Percentiles rank a stretch among this genome's conserved stretches.
These are phyloP conservation scores for Lomentospora prolificans DNA, from an alignment of 2,329 filamentous ascomycete genomes.

Conservation along the genomic window DNA sequence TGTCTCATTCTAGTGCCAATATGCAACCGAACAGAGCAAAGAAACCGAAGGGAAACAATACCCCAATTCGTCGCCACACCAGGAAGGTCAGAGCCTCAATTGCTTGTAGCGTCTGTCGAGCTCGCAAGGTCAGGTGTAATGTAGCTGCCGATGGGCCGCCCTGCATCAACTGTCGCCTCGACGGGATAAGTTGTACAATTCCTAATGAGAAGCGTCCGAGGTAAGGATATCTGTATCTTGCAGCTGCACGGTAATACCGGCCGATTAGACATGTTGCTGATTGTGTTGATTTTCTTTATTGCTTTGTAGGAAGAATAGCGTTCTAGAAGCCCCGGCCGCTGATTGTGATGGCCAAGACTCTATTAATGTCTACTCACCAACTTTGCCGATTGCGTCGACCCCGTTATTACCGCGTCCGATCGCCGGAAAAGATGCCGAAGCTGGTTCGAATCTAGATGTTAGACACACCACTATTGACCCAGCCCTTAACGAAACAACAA, in stretches of 20 bases:
- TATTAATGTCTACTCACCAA: not conserved
- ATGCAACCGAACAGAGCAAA: not conserved
- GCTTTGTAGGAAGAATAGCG: not conserved
- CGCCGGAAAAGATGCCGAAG: not conserved
- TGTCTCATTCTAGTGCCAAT: not conserved
- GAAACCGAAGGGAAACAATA: not conserved
- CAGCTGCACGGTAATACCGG: not conserved
- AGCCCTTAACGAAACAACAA: not conserved
- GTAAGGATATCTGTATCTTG: not conserved
- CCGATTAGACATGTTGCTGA: too few relatives aligned
- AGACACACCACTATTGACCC: not conserved
- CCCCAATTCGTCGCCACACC: not conserved
- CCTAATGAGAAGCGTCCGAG: not conserved
- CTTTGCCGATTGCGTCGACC: not conserved
- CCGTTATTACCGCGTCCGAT: not conserved
- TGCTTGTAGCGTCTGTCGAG: conserved; percentile 2
- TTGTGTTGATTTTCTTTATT: not conserved
- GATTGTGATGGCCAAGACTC: not conserved
- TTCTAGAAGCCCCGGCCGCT: not conserved
- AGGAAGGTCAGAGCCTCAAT: conserved; percentile 6
- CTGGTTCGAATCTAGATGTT: not conserved
- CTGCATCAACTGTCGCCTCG: conserved; percentile 8
- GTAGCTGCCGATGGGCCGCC: conserved; percentile 5
- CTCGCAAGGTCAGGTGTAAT: conserved; percentile 7
- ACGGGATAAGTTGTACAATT: conserved; percentile 5